Percentiles rank a stretch among this genome's conserved stretches.
phyloP scores from a whole-genome alignment of 345 rosid species.

The Populus nigra region DNA sequence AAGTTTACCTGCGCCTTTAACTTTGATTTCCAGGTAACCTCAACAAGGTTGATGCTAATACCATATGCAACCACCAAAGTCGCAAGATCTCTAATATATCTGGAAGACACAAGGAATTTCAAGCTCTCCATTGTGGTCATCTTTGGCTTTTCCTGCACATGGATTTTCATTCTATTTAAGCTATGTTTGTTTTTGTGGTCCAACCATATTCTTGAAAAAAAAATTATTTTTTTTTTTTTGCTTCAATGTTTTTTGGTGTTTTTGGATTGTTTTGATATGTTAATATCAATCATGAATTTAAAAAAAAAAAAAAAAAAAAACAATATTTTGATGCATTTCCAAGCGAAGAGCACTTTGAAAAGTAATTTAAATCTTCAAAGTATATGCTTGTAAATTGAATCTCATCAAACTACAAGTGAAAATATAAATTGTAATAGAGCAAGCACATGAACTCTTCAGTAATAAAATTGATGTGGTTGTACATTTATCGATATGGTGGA shows the following conservation, averaged over 20 bases:
- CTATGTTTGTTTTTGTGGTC: too few species aligned
- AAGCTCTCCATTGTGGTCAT: slow-evolving; percentile 98
- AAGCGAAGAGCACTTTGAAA: too few species aligned
- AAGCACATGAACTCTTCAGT: neutral
- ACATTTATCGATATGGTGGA: neutral
- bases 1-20: slow-evolving; percentile 92
- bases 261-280: too few species aligned
- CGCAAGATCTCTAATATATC: slow-evolving; percentile 88
- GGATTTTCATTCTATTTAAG: neutral
- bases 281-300: too few species aligned
- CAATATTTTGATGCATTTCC: too few species aligned
- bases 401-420: neutral
- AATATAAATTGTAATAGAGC: neutral
- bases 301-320: too few species aligned
- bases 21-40: slow-evolving; percentile 98
- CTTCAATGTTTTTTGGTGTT: too few species aligned
- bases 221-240: too few species aligned
- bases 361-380: neutral
- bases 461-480: neutral
- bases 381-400: neutral
- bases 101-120: slow-evolving; percentile 88
- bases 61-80: slow-evolving; percentile 98
- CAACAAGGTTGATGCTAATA: slow-evolving; percentile 95
- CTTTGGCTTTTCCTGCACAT: slow-evolving; percentile 72
- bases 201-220: too few species aligned